Conservation (phyloP, 306 rosid genomes). For the Fragaria nilgerrensis region DNA sequence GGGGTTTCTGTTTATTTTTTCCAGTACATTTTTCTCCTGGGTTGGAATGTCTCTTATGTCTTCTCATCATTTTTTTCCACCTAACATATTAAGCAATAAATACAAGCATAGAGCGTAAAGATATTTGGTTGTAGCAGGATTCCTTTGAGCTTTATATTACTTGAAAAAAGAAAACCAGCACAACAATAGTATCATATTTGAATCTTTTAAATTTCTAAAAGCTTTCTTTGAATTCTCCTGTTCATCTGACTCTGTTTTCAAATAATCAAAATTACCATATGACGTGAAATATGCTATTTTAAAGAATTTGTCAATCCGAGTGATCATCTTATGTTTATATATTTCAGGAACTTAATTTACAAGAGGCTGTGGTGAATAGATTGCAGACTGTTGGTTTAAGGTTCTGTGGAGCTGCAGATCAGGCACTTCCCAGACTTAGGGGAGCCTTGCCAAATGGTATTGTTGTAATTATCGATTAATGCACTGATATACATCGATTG, state of each 20-base stretch:
- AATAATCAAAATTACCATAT: neutral
- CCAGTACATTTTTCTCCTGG: too few relatives aligned
- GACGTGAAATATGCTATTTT: neutral
- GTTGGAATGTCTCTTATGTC: too few relatives aligned
- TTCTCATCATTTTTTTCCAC: too few relatives aligned
- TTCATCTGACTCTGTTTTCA: neutral
- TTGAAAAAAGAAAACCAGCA: neutral
- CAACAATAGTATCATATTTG: neutral
- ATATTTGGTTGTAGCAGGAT: too few relatives aligned
- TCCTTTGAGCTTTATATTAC: neutral
- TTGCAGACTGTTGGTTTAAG: conserved; percentile 86
- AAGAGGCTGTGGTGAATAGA: conserved; percentile 85
- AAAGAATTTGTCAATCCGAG: neutral
- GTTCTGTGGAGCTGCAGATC: conserved; percentile 84
- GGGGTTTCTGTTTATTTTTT: neutral
- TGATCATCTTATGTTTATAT: conserved; percentile 11
- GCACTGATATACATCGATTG: neutral
- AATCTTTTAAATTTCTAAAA: neutral
- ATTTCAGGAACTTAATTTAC: conserved; percentile 74
- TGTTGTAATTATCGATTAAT: conserved; percentile 17
- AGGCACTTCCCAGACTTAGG: conserved; percentile 88
- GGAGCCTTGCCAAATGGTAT: conserved; percentile 89
- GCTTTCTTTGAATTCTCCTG: neutral
- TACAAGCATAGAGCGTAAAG: too few relatives aligned
- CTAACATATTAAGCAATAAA: too few relatives aligned